A percentile compares a stretch with the other conserved stretches of the same genome.
phyloP scores from a whole-genome alignment of 2,329 filamentous ascomycete genomes.

The Cladosporium sp. region DNA sequence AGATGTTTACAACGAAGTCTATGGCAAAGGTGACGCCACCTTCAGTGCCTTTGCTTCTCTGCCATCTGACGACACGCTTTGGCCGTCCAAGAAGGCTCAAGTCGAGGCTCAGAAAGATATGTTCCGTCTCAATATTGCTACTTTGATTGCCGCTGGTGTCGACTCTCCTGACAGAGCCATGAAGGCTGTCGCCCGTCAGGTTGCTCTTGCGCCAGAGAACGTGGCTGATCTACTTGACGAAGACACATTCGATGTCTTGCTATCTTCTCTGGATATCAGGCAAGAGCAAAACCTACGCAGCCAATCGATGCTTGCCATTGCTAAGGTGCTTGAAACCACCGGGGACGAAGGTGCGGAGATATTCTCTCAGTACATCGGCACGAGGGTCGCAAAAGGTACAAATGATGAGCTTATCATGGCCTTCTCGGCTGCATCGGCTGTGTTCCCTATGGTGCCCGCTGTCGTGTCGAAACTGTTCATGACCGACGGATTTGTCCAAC shows the following conservation, averaged over 20 bases:
- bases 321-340: slow-evolving; percentile 79
- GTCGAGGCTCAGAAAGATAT: slow-evolving; percentile 56
- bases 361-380: slow-evolving; percentile 74
- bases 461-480: slow-evolving; percentile 78
- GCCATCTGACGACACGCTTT: slow-evolving; percentile 43
- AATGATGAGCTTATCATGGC: slow-evolving; percentile 88
- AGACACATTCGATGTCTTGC: slow-evolving; percentile 78
- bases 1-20: slow-evolving; percentile 46
- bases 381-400: slow-evolving; percentile 69
- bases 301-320: slow-evolving; percentile 78
- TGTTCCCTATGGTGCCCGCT: slow-evolving; percentile 82
- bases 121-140: slow-evolving; percentile 77
- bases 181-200: slow-evolving; percentile 59
- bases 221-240: slow-evolving; percentile 70
- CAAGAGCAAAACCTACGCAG: slow-evolving; percentile 71
- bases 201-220: slow-evolving; percentile 53
- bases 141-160: slow-evolving; percentile 85
- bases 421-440: slow-evolving; percentile 85
- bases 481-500: slow-evolving; percentile 80
- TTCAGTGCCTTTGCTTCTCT: slow-evolving; percentile 46
- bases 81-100: slow-evolving; percentile 46
- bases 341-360: slow-evolving; percentile 63
- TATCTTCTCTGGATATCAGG: slow-evolving; percentile 84
- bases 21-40: slow-evolving; percentile 47
- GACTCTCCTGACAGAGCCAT: slow-evolving; percentile 65